These are phyloP conservation scores for Penicillium diatomitis DNA, from an alignment of 495 filamentous ascomycete species.

Conservation along the genomic window DNA sequence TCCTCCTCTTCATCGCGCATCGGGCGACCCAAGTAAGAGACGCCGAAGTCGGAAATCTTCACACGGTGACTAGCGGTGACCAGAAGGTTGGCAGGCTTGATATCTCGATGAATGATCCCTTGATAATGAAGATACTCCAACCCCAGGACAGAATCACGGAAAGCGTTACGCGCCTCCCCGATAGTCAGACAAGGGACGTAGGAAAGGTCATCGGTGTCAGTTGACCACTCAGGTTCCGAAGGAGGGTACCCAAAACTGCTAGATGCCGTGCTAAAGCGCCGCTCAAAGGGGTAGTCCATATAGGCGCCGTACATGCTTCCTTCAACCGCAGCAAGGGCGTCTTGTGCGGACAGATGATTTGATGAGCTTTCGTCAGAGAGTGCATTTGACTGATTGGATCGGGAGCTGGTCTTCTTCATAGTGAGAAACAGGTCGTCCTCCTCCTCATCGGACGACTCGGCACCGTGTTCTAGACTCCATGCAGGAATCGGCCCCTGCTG, in stretches of 20 bases:
- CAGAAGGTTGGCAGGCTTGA: slow-evolving; percentile 96
- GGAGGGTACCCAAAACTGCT: slow-evolving; percentile 45
- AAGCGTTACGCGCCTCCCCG: slow-evolving; percentile 72
- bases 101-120: slow-evolving; percentile 94
- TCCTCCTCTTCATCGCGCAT: slow-evolving; percentile 71
- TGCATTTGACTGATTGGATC: slow-evolving; percentile 26
- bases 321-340: slow-evolving; percentile 51
- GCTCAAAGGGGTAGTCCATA: slow-evolving; percentile 42
- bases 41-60: slow-evolving; percentile 99
- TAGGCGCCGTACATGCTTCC: slow-evolving; percentile 70
- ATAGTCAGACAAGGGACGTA: slow-evolving; percentile 90
- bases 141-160: slow-evolving; percentile 87
- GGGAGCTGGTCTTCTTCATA: slow-evolving; percentile 26
- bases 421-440: slow-evolving; percentile 32
- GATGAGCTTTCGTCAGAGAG: slow-evolving; percentile 29
- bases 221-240: slow-evolving; percentile 44
- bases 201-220: slow-evolving; percentile 66
- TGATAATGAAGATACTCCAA: slow-evolving; percentile 95
- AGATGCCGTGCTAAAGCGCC: slow-evolving; percentile 38
- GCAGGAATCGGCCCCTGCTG: slow-evolving; percentile 36
- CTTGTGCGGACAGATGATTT: slow-evolving; percentile 38
- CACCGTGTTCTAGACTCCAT: slow-evolving; percentile 79
- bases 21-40: slow-evolving; percentile 87
- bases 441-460: slow-evolving; percentile 49
- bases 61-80: slow-evolving; percentile 76